phyloP scores from a whole-genome alignment of 2,329 filamentous ascomycete genomes.

The Fusarium zealandicum region DNA sequence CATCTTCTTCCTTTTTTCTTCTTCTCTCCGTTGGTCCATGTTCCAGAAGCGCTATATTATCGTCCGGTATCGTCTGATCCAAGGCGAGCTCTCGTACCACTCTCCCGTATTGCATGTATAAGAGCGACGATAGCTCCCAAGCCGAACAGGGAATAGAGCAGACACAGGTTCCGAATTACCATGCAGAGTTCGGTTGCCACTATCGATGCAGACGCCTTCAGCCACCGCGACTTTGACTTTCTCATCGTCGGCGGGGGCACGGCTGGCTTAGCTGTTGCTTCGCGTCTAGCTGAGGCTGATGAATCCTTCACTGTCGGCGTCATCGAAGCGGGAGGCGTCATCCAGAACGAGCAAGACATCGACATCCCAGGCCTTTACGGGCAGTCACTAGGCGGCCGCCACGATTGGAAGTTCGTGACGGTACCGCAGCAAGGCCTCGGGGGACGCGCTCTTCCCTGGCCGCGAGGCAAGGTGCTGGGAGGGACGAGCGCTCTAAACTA shows the following conservation, averaged over 20 bases:
- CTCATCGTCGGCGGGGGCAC: slow-evolving; percentile 63
- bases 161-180: not conserved
- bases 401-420: slow-evolving; percentile 54
- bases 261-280: slow-evolving; percentile 59
- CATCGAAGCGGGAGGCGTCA: slow-evolving; percentile 45
- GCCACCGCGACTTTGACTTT: slow-evolving; percentile 41
- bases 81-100: not conserved
- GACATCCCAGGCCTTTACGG: slow-evolving; percentile 50
- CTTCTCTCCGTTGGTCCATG: too few species aligned
- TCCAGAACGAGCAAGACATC: slow-evolving; percentile 44
- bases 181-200: slow-evolving; percentile 14
- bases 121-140: slow-evolving; percentile 3
- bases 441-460: slow-evolving; percentile 51
- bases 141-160: not conserved
- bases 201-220: slow-evolving; percentile 35
- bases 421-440: slow-evolving; percentile 47
- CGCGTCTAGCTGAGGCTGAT: slow-evolving; percentile 54
- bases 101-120: slow-evolving; percentile 7
- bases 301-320: slow-evolving; percentile 42
- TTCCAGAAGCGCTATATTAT: slow-evolving; percentile 1
- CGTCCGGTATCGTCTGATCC: slow-evolving; percentile 6
- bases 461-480: slow-evolving; percentile 62
- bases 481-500: slow-evolving; percentile 69
- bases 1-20: too few species aligned
- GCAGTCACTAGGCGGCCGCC: slow-evolving; percentile 44